Evolutionary conservation across 768 basidiomycete genomes (phyloP), one percentile per base, ranked within the genome.

Genomic region (Suillus discolor): DNA sequence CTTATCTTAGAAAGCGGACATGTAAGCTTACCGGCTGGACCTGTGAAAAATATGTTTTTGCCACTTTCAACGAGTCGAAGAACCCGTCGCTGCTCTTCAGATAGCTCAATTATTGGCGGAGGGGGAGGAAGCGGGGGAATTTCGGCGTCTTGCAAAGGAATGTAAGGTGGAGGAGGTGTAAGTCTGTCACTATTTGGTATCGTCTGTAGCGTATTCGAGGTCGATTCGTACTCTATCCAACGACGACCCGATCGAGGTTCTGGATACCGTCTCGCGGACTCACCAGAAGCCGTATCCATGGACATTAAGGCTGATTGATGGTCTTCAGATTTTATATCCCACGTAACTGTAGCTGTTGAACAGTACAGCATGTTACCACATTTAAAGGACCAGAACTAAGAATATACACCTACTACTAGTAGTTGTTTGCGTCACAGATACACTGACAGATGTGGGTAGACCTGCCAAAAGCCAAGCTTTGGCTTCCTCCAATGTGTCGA

Each of bases 31-130:
- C 90, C 89, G 64, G 91, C 91, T 64, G 88, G 84, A 25, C 91
- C 91, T 2, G 90, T 92, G 74, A 92, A 92, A 78, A 93, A 92
- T 36, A 91, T 81, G 66, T 83, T 90, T 66, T 81, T 74, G 1
- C 86, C 86, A 6, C 79, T 78, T 42, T 85, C 79, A 9, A 90
- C 87, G 44, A 80, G 66, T 12, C 74, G 67, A 15, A 87, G 53
- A n/a, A 86, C 77, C 1, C 63, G 28, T 61, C 68, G 71, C 62
- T 87, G 85, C 62, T 86, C 83, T 25, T 74, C 70, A 20, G 78
- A 79, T 61, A 77, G 72, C 16, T 72, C 65, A 28, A 76, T 7
- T 23, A 41, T 20, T 23, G 68, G 71, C 12, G 67, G 65, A n/a
- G 18, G 15, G 15, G 44, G 45, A 20, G 61, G 68, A 28, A 20